Evolutionary conservation across 2,329 filamentous ascomycete genomes (phyloP), one percentile per base, ranked within the genome.

Genomic region (Gliomastix tumulicola): DNA sequence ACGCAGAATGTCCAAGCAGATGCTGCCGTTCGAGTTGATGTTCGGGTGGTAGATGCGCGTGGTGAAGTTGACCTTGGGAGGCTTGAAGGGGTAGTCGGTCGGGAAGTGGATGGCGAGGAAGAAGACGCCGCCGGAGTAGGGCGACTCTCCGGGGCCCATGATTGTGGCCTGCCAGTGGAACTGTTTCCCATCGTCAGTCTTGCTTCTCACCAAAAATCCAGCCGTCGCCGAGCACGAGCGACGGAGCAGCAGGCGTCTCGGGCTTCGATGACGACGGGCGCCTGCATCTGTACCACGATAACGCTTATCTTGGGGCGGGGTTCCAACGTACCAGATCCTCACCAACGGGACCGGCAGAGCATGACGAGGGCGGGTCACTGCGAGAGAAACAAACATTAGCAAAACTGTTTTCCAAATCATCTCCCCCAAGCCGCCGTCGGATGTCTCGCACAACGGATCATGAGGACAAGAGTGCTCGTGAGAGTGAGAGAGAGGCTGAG

Each of bases 161-260:
- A 98, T 98, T 36, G 92, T 98, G 57, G 92, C 92, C 82, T 98
- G 92, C 92, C 92, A 98, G 81, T 97, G 92, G 63, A 98, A 98
- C 90, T 98, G 54, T 54, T 40, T n/a, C n/a, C n/a, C n/a, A n/a
- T n/a, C n/a, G n/a, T n/a, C n/a, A n/a, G n/a, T n/a, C 27, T 18
- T n/a, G n/a, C n/a, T n/a, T n/a, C n/a, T n/a, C n/a, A n/a, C n/a
- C n/a, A n/a, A n/a, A n/a, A n/a, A n/a, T n/a, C n/a, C n/a, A n/a
- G n/a, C n/a, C n/a, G n/a, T n/a, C n/a, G n/a, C n/a, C n/a, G n/a
- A n/a, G n/a, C n/a, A n/a, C n/a, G n/a, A n/a, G n/a, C n/a, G n/a
- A n/a, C n/a, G n/a, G n/a, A n/a, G n/a, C n/a, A n/a, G n/a, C n/a
- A n/a, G n/a, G n/a, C n/a, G n/a, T n/a, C n/a, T n/a, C n/a, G n/a